These are phyloP conservation scores for Psilocybe subaeruginosa DNA, from an alignment of 768 basidiomycete genomes.

Conservation along the genomic window DNA sequence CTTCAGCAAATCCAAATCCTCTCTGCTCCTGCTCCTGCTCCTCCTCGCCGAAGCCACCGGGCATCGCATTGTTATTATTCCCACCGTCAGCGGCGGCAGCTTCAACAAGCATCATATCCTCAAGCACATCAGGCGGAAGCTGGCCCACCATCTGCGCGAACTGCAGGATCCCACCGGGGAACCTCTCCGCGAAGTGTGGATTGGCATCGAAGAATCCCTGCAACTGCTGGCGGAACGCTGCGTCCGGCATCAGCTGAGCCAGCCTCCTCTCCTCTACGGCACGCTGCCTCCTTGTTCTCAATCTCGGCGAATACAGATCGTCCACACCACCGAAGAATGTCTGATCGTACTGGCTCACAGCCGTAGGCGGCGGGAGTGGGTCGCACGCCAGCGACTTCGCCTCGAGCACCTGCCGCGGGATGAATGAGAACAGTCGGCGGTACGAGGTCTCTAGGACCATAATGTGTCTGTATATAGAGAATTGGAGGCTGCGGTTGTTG, in stretches of 20 bases:
- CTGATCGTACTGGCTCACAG: slow-evolving; percentile 64
- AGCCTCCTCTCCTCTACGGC: slow-evolving; percentile 53
- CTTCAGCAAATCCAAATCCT: slow-evolving; percentile 16
- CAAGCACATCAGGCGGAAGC: slow-evolving; percentile 58
- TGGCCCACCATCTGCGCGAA: slow-evolving; percentile 60
- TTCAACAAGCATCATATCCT: slow-evolving; percentile 58
- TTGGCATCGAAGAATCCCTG: slow-evolving; percentile 63
- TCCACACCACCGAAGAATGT: slow-evolving; percentile 75
- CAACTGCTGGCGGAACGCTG: slow-evolving; percentile 57
- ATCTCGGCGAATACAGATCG: slow-evolving; percentile 44
- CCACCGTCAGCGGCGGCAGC: slow-evolving; percentile 36
- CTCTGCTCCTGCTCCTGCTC: background rate
- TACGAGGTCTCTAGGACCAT: slow-evolving; percentile 71
- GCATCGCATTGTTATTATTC: slow-evolving; percentile 39
- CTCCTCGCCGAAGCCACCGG: slow-evolving; percentile 41
- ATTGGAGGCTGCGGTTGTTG: slow-evolving; percentile 39
- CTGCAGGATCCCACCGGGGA: slow-evolving; percentile 69
- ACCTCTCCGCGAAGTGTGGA: slow-evolving; percentile 54
- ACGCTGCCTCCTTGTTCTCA: slow-evolving; percentile 43
- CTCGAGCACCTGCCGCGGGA: slow-evolving; percentile 59
- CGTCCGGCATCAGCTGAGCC: slow-evolving; percentile 61
- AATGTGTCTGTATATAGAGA: slow-evolving; percentile 74
- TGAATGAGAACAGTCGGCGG: slow-evolving; percentile 66
- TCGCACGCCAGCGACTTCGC: slow-evolving; percentile 75
- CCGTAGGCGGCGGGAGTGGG: slow-evolving; percentile 76